These are phyloP conservation scores for Wallacemonas sp. DNA, from an alignment of 208 protist species.

Conservation along the genomic window DNA sequence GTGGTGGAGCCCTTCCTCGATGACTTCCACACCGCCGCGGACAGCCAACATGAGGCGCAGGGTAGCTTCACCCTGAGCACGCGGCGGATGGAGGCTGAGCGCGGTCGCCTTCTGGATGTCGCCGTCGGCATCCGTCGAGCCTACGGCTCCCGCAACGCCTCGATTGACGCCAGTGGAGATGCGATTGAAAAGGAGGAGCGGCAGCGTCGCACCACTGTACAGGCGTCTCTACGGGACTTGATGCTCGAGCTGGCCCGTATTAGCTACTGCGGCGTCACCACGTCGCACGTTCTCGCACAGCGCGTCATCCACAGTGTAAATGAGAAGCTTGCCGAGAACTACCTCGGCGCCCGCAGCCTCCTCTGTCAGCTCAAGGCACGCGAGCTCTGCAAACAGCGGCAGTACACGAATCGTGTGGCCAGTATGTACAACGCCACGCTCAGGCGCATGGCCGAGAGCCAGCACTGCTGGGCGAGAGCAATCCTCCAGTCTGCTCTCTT, in stretches of 20 bases:
- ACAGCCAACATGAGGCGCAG: slow-evolving; percentile 11
- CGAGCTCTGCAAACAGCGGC: slow-evolving; percentile 67
- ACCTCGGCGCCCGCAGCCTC: slow-evolving; percentile 49
- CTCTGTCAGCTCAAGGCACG: slow-evolving; percentile 59
- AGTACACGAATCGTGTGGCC: slow-evolving; percentile 45
- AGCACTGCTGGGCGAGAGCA: slow-evolving; percentile 45
- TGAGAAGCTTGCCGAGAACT: slow-evolving; percentile 57
- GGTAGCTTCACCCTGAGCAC: slow-evolving; percentile 27
- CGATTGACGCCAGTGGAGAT: slow-evolving; percentile 35
- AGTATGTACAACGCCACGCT: slow-evolving; percentile 48
- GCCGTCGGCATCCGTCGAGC: slow-evolving; percentile 31
- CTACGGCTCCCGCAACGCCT: slow-evolving; percentile 36
- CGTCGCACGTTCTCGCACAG: slow-evolving; percentile 80
- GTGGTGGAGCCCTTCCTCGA: slow-evolving; percentile 41
- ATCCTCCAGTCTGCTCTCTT: slow-evolving; percentile 60
- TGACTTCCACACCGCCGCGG: slow-evolving; percentile 32
- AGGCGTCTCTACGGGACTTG: slow-evolving; percentile 44
- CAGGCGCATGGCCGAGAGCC: slow-evolving; percentile 46
- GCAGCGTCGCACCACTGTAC: slow-evolving; percentile 38
- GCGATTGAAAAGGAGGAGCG: slow-evolving; percentile 48
- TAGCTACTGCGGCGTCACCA: slow-evolving; percentile 68
- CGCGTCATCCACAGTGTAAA: slow-evolving; percentile 76
- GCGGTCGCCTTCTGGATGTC: slow-evolving; percentile 44
- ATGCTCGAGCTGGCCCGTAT: slow-evolving; percentile 70
- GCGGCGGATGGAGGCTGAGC: slow-evolving; percentile 50